Evolutionary conservation across 441 rosid species (phyloP), one percentile per base, ranked within the genome.

Genomic region (Melianthus villosus): DNA sequence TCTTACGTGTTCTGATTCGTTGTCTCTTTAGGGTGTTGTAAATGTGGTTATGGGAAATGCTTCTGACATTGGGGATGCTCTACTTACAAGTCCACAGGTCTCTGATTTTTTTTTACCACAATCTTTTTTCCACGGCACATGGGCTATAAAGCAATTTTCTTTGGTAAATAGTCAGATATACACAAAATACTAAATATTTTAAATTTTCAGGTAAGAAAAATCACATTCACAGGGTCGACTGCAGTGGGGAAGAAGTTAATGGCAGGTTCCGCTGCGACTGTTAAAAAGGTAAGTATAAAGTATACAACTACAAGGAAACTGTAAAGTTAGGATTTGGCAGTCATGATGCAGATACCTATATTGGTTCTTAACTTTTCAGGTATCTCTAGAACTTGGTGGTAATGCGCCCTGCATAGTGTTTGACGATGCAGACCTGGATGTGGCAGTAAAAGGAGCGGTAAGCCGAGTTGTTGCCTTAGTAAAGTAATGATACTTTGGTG

Each of bases 341-440:
- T 44, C 29, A 7, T 22, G 15, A 5, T 25, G 40, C 6, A 50
- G 53, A 37, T 66, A 42, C 4, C 20, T 19, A 1, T 5, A 41
- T 48, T 37, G 6, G 11, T 28, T 28, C 42, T 56, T 30, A 25
- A 39, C 35, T 41, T 34, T 63, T 16, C 57, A 82, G 98, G 50
- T 85, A 35, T 85, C 98, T 52, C 64, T 91, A 57, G 98, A 91
- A 67, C 96, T 91, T 37, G 98, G 94, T 6, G 98, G 98, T 34
- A 85, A 85, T 56, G 98, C 98, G 39, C 98, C 94, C 37, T 91
- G 93, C 72, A 91, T 91, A 55, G 67, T 91, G 51, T 91, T 91
- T 71, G 84, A 91, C 60, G 94, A 82, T 53, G 98, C 98, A 17
- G 81, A 85, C 68, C 45, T 85, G 57, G 91, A 82, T 22, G 96